Base-by-base conservation (phyloP, 164 flowering plant genomes). In the Piper longum region DNA sequence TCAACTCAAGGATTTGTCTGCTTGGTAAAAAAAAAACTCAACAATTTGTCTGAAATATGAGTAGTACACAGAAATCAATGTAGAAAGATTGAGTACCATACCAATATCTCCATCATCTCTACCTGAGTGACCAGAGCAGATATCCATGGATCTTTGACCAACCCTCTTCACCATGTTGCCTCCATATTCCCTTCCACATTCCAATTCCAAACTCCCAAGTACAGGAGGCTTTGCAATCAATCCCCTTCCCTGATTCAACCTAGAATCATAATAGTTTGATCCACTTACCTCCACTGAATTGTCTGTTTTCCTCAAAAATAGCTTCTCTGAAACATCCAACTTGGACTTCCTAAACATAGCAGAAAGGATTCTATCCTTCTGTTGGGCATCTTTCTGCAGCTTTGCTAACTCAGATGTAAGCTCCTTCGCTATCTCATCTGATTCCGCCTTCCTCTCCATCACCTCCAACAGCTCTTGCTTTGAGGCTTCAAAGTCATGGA, bases 331-430 rank as follows among this genome's bases (percentile, higher is more conserved):
- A 45, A 83, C 70, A 54, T 92, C 98, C 72, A 85, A 56, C 69
- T 89, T 86, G 14, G 85, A 82, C 75, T 89, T 92, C 77, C 91
- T 87, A 69, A 89, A 67, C 91, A 89, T 75, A 19, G 88, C 96
- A 7, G 96, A 85, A 54, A 92, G 72, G 68, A 91, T 83, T 65
- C 86, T 83, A 62, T 90, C 96, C 61, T 95, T 95, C 67, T 88
- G 97, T 26, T 88, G 96, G 70, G 75, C 77, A 64, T 95, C 96
- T 66, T 79, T 85, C 1, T 75, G 77, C 80, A 77, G 71, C 67
- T 82, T 87, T 17, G 73, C 71, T 2, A 95, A 66, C 73, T 87
- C 99, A 66, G 73, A 5, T 0, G 96, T 84, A 42, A 95, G 71
- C 64, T 83, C 80, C 61, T 87, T 86, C 17, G 77, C 83, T 80